Percentiles rank a stretch among this genome's conserved stretches.
These are phyloP conservation scores for Sorghum bicolor DNA, from an alignment of 176 grass and related monocot species.

Conservation along the genomic window Sorghum_bicolor_NCBIv3 NC_012871.2:58731501-58732000, in stretches of 20 bases:
- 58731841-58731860: not conserved
- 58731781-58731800: conserved; percentile 24
- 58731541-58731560: not conserved
- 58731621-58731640: not conserved
- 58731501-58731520: not conserved
- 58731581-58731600: not conserved
- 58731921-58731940: conserved; percentile 2
- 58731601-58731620: not conserved
- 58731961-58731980: not conserved
- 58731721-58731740: not conserved
- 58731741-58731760: not conserved
- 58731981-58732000: not conserved
- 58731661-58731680: not conserved
- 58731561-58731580: not conserved
- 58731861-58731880: not conserved
- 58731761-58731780: not conserved
- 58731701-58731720: not conserved
- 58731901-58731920: not conserved
- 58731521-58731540: not conserved
- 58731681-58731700: not conserved
- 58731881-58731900: not conserved
- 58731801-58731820: conserved; percentile 14
- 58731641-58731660: not conserved
- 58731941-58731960: not conserved
- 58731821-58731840: conserved; percentile 1